Evolutionary conservation across 108 stramenopile genomes (phyloP), one percentile per base, ranked within the genome.

Genomic region (Cyclotella choctawhatcheeana): DNA sequence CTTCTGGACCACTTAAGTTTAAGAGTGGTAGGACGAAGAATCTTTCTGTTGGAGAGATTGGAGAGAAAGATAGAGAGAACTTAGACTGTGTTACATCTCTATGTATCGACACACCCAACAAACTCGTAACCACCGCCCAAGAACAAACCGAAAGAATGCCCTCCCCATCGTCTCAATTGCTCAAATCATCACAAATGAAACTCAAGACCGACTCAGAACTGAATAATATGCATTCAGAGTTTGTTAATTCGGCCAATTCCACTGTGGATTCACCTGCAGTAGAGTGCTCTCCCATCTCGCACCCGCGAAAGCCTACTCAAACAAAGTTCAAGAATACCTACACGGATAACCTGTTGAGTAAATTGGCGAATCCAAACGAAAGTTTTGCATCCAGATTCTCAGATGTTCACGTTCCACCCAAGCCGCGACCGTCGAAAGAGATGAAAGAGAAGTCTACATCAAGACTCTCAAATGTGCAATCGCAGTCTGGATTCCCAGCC

Each of bases 181-280:
- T 56, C 4, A 56, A 56, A 31, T 30, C 55, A 1, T 56, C 55
- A 31, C 55, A 56, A n/a, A 56, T 56, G 55, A 30, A 56, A 31
- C 31, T 56, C 1, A 56, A 56, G 55, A 56, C 55, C 10, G 29
- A 30, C 20, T 56, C 55, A 13, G 55, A 56, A 1, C 17, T 48
- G n/a, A n/a, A 48, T n/a, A 4, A 10, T n/a, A 48, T n/a, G 47
- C 18, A n/a, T 48, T n/a, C 47, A n/a, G 47, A 10, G 4, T n/a
- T 48, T 10, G 18, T 48, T 10, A n/a, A 48, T n/a, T 17, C 47
- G 18, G 8, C n/a, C 47, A n/a, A 48, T n/a, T 4, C 12, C 6
- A 8, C 6, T 40, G 37, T 40, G 12, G 37, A 40, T 40, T 6
- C 8, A 40, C 37, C 37, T 6, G 37, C 37, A 8, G 12, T 40